Base-by-base conservation (phyloP, 1,284 basidiomycete species). In the Ganoderma multipileum region DNA sequence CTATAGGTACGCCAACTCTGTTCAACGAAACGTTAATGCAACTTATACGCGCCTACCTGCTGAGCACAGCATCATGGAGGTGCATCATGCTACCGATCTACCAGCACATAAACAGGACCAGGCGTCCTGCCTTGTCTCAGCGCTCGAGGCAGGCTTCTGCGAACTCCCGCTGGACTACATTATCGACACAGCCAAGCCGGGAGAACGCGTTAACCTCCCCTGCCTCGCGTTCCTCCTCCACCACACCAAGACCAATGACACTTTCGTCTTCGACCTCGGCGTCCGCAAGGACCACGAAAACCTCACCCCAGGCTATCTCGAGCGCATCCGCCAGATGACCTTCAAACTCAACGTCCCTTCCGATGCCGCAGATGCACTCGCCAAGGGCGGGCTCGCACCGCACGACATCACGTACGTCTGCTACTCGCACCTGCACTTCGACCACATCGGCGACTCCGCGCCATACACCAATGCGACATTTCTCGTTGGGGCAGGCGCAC, bases 191-290 rank as follows among this genome's bases (percentile, higher is more conserved):
- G 78, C 77, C 1, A 67, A 72, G 9, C 50, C 64, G 5, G 75
- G 78, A 30, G 78, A 78, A 26, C 64, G 68, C 1, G 26, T 14
- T 2, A 59, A 50, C 33, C 47, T 68, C 33, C 88, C 86, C 12
- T 83, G 84, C 3, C 81, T 89, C 58, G 79, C 82, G 3, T 89
- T 88, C 76, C 81, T 83, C 61, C 76, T 89, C 59, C 80, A 80
- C 12, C 86, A 89, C 18, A 71, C 71, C 20, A 66, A 58, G 23
- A 81, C 77, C 26, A 75, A 78, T 3, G 75, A 72, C 47, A 72
- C 47, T 2, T 73, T 88, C 65, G 74, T 89, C 16, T 88, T 89
- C 68, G 88, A 89, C 72, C 81, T 89, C 18, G 87, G 87, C 20
- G 81, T 85, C 26, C 82, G 85, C 36, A 81, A 81, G 47, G 84